Evolutionary conservation across 208 protist genomes (phyloP).

Genomic region (Crithidia fasciculata): DNA sequence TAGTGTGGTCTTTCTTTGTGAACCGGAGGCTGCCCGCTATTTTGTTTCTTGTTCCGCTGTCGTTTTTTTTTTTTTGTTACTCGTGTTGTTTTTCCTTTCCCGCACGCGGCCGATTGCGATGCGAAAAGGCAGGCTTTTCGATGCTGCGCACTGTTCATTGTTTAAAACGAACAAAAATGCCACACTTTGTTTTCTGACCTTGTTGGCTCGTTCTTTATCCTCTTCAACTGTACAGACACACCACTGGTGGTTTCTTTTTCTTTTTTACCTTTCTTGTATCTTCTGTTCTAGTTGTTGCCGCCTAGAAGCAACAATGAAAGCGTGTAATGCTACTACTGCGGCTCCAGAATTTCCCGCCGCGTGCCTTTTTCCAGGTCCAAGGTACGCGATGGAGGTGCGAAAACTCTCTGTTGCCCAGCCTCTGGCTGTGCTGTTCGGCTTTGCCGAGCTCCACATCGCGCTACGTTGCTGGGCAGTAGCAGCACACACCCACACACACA

Average conservation of each 20-base stretch:
- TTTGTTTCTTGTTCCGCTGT: too few species aligned
- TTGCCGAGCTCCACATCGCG: too few species aligned
- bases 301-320: background rate
- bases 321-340: background rate
- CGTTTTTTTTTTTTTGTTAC: background rate
- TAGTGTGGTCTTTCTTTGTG: too few species aligned
- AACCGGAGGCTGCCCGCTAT: too few species aligned
- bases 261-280: background rate
- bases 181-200: constrained; percentile 11
- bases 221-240: background rate
- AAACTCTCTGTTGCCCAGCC: too few species aligned
- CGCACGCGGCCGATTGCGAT: background rate
- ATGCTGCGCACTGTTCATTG: constrained; percentile 7
- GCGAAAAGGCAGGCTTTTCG: background rate
- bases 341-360: too few species aligned
- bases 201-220: constrained; percentile 9
- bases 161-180: background rate
- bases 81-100: background rate
- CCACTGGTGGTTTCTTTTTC: background rate
- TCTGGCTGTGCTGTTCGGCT: too few species aligned
- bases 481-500: too few species aligned
- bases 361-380: too few species aligned
- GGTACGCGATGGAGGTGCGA: too few species aligned
- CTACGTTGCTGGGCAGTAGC: too few species aligned
- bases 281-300: background rate